Evolutionary conservation across 768 basidiomycete genomes (phyloP), one percentile per base, ranked within the genome.

Genomic region (Rubroboletus pulcherrimus): DNA sequence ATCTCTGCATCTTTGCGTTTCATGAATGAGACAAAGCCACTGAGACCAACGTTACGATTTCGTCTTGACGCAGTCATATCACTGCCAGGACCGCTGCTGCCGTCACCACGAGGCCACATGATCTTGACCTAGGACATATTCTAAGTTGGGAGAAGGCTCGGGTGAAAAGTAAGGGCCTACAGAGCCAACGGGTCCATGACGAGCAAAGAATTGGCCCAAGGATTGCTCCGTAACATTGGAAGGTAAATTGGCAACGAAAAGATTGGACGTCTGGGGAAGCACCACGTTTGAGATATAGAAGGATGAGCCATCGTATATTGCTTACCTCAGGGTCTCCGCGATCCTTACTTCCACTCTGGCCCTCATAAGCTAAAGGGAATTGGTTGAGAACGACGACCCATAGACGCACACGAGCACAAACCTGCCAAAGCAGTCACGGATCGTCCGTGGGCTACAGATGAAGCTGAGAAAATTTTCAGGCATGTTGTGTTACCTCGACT

Each of bases 11-110:
- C 93, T 61, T 83, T 84, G 49, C 97, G 81, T 63, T 86, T 91
- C 92, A 98, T 97, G 71, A 88, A 98, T 0, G 94, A 91, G 19
- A 99, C 97, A 66, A 99, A 99, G 1, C 97, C 97, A 65, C 92
- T 93, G 21, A 98, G 77, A 15, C 92, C 91, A 12, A 85, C 66
- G 63, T 80, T 86, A 71, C 90, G 89, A 47, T 75, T 78, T 46
- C 86, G 79, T 41, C 93, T 80, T 15, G 85, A 80, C 8, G 81
- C 72, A 24, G 87, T 87, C 81, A 92, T 89, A 43, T 91, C 87
- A 24, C 84, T 81, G 2, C 87, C 91, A 46, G 87, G 85, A 31
- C 87, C 86, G 7, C 72, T 59, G 2, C 80, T 77, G 17, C 74
- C 79, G 66, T 95, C 93, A 11, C 85, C 82, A 39, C 96, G 85